These are phyloP conservation scores for Lycium ferocissimum DNA, from an alignment of 257 asterid species.

Conservation along the genomic window DNA sequence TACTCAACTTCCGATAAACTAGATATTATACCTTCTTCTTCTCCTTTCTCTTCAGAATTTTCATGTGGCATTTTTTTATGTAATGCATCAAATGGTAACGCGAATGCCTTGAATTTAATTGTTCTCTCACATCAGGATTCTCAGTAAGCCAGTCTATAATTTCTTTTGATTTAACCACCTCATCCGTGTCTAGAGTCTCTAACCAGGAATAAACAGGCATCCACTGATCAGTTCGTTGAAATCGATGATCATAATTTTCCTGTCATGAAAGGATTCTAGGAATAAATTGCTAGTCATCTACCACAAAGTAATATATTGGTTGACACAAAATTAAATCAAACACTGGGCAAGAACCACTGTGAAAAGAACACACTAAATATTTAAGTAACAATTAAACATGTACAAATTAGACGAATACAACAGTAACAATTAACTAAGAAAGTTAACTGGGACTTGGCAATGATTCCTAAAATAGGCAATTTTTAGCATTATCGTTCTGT, in stretches of 20 bases:
- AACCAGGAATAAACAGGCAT: slow-evolving; percentile 92
- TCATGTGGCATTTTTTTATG: slow-evolving; percentile 89
- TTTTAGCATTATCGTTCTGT: background rate
- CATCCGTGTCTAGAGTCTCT: slow-evolving; percentile 79
- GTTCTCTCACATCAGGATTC: slow-evolving; percentile 76
- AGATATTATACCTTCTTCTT: slow-evolving; percentile 58
- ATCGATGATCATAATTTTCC: slow-evolving; percentile 73
- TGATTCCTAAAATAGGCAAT: background rate
- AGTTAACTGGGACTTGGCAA: background rate
- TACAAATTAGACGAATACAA: background rate
- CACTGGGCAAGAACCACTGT: slow-evolving; percentile 14
- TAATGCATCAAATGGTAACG: slow-evolving; percentile 96
- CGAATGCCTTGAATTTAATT: slow-evolving; percentile 79
- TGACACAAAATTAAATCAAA: background rate
- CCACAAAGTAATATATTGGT: slow-evolving; percentile 10
- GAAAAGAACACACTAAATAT: background rate
- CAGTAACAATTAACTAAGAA: background rate
- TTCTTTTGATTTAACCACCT: slow-evolving; percentile 79
- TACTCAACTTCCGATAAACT: slow-evolving; percentile 18
- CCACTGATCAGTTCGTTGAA: slow-evolving; percentile 99
- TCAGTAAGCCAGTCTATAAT: slow-evolving; percentile 81
- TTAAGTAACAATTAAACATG: background rate
- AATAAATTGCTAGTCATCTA: slow-evolving; percentile 24
- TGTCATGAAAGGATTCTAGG: slow-evolving; percentile 37
- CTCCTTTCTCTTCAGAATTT: slow-evolving; percentile 83